Evolutionary conservation across 2,329 filamentous ascomycete species (phyloP).

Genomic region (Chrysoporthe cubensis): DNA sequence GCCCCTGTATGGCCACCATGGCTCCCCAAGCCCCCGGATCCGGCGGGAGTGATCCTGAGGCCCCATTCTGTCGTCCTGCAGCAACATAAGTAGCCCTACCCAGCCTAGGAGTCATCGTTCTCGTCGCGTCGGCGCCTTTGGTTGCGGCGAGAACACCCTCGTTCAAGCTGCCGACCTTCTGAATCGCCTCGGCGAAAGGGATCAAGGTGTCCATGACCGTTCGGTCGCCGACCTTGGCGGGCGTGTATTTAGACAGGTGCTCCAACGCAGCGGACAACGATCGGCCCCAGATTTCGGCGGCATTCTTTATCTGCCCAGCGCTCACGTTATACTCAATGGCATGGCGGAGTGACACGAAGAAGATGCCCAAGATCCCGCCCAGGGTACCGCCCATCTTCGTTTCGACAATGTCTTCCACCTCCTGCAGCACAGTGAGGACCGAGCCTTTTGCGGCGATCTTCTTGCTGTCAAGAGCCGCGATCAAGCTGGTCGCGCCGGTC

Average conservation of each 20-base stretch:
- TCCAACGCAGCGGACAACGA: conserved; percentile 48
- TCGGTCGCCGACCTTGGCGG: conserved; percentile 58
- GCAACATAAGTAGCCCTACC: conserved; percentile 72
- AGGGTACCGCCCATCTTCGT: conserved; percentile 58
- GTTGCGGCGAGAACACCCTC: conserved; percentile 62
- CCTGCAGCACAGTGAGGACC: conserved; percentile 50
- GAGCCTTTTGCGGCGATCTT: conserved; percentile 47
- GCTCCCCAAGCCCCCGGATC: conserved; percentile 75
- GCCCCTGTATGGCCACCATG: conserved; percentile 56
- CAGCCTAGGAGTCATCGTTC: conserved; percentile 65
- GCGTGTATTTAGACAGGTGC: conserved; percentile 56
- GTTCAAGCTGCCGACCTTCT: conserved; percentile 52
- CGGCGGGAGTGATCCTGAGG: conserved; percentile 51
- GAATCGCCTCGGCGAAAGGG: conserved; percentile 54
- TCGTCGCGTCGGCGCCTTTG: conserved; percentile 64
- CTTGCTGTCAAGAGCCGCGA: conserved; percentile 50
- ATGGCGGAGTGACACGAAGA: conserved; percentile 53
- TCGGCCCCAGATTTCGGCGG: conserved; percentile 47
- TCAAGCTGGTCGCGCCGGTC: conserved; percentile 52
- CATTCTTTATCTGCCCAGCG: conserved; percentile 34
- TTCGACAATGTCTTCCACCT: conserved; percentile 59
- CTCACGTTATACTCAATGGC: conserved; percentile 39
- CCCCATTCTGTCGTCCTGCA: conserved; percentile 46
- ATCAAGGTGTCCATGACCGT: conserved; percentile 63
- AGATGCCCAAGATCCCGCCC: conserved; percentile 58